Percentiles rank a stretch among this genome's conserved stretches.
phyloP scores from a whole-genome alignment of 2,329 filamentous ascomycete genomes.

The Pseudovirgaria hyperparasitica region DNA sequence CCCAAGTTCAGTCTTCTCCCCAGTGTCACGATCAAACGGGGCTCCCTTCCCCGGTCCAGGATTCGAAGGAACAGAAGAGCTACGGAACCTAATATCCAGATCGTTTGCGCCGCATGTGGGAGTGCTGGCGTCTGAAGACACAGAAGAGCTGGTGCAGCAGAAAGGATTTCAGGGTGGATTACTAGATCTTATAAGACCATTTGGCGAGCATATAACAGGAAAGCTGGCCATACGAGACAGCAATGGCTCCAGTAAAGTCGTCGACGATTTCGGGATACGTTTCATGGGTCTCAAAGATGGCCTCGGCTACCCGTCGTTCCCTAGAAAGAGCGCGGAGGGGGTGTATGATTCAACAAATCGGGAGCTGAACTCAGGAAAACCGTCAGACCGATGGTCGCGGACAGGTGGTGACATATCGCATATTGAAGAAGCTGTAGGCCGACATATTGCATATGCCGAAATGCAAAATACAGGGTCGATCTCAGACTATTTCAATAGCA shows the following conservation, averaged over 20 bases:
- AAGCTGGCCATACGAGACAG: slow-evolving; percentile 88
- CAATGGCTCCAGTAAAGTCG: slow-evolving; percentile 66
- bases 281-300: slow-evolving; percentile 60
- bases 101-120: slow-evolving; percentile 84
- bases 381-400: slow-evolving; percentile 21
- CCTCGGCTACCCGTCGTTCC: slow-evolving; percentile 23
- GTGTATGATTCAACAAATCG: slow-evolving; percentile 14
- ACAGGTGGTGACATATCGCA: slow-evolving; percentile 46
- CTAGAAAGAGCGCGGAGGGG: slow-evolving; percentile 26
- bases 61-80: slow-evolving; percentile 39
- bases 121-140: slow-evolving; percentile 76
- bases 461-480: slow-evolving; percentile 24
- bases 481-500: slow-evolving; percentile 31
- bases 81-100: slow-evolving; percentile 56
- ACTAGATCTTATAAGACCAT: slow-evolving; percentile 76
- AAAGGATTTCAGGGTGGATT: slow-evolving; percentile 80
- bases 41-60: slow-evolving; percentile 24
- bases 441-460: slow-evolving; percentile 67
- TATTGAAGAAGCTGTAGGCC: slow-evolving; percentile 69
- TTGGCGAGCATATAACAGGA: slow-evolving; percentile 76
- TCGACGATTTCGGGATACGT: slow-evolving; percentile 82
- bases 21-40: slow-evolving; percentile 23
- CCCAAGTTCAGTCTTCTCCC: slow-evolving; percentile 32
- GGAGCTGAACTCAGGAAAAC: slow-evolving; percentile 10
- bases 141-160: slow-evolving; percentile 61